Evolutionary conservation across 148 eudicot species (phyloP).

Genomic region (Arctostaphylos glauca): DNA sequence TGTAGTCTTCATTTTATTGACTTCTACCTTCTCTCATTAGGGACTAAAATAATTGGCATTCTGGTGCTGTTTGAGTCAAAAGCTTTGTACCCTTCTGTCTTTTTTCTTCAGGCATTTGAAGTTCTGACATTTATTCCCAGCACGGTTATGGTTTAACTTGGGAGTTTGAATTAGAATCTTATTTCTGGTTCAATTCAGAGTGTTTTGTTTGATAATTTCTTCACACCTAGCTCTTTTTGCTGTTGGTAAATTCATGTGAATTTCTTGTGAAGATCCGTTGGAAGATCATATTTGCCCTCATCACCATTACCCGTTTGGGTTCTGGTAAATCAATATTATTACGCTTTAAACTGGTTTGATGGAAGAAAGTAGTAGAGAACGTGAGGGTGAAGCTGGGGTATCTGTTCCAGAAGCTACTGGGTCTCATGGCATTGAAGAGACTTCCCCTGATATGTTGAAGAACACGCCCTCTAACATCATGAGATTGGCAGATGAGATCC

Average conservation of each 20-base stretch:
- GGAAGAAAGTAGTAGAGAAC: slow-evolving; percentile 18
- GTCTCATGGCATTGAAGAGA: slow-evolving; percentile 32
- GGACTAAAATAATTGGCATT: background rate
- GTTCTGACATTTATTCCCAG: background rate
- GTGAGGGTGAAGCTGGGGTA: slow-evolving; percentile 17
- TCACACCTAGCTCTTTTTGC: background rate
- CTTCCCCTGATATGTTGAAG: slow-evolving; percentile 71
- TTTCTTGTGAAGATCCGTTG: background rate
- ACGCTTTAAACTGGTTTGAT: background rate
- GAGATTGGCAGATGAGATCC: slow-evolving; percentile 76
- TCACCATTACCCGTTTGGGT: background rate
- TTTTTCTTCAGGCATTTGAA: background rate
- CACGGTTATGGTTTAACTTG: background rate
- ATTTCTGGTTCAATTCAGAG: background rate
- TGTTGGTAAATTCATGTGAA: background rate
- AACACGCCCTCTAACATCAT: slow-evolving; percentile 81
- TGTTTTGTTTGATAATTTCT: background rate
- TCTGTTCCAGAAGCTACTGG: slow-evolving; percentile 18
- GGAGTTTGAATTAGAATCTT: background rate
- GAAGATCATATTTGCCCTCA: background rate
- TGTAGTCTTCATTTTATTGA: background rate
- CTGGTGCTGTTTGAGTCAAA: background rate
- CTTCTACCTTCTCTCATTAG: background rate
- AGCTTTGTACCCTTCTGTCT: background rate
- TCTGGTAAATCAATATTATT: background rate